Conservation (phyloP, 2,329 filamentous ascomycete species). For the Xylariaceae sp. region DNA sequence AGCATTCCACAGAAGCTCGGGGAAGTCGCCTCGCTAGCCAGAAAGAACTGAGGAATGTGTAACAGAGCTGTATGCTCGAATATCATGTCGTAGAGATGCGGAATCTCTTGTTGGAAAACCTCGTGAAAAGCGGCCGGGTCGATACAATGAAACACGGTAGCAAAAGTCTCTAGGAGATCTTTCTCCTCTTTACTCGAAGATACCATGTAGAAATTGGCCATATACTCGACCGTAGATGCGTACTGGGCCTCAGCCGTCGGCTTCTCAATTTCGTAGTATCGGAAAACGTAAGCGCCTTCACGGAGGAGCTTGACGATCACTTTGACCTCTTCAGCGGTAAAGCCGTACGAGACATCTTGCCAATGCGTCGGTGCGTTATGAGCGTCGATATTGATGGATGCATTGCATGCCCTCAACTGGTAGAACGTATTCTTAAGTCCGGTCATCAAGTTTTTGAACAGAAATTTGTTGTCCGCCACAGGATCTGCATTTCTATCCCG, state of each 20-base stretch:
- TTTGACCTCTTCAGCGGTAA: conserved; percentile 93
- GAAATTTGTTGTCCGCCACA: conserved; percentile 92
- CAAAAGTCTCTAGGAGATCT: conserved; percentile 93
- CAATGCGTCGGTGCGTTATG: conserved; percentile 81
- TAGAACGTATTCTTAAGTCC: conserved; percentile 96
- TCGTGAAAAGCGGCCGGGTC: conserved; percentile 98
- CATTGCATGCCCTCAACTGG: conserved; percentile 86
- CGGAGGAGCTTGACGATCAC: conserved; percentile 97
- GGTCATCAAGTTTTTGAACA: conserved; percentile 95
- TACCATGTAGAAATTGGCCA: conserved; percentile 91
- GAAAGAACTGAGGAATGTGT: conserved; percentile 95
- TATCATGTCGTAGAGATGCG: conserved; percentile 93
- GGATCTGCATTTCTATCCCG: conserved; percentile 85
- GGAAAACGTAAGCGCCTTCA: conserved; percentile 91
- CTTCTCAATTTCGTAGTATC: conserved; percentile 92
- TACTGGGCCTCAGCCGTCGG: conserved; percentile 65
- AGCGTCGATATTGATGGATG: conserved; percentile 64
- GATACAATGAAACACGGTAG: conserved; percentile 96
- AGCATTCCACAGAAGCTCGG: conserved; percentile 98
- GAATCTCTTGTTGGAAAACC: conserved; percentile 96
- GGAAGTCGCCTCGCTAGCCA: conserved; percentile 97
- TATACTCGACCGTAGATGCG: conserved; percentile 80
- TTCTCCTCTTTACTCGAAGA: conserved; percentile 95
- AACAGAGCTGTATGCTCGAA: conserved; percentile 92
- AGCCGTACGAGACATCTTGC: conserved; percentile 93